Conservation (phyloP, 768 basidiomycete genomes). For the Termitomyces sp. region DNA sequence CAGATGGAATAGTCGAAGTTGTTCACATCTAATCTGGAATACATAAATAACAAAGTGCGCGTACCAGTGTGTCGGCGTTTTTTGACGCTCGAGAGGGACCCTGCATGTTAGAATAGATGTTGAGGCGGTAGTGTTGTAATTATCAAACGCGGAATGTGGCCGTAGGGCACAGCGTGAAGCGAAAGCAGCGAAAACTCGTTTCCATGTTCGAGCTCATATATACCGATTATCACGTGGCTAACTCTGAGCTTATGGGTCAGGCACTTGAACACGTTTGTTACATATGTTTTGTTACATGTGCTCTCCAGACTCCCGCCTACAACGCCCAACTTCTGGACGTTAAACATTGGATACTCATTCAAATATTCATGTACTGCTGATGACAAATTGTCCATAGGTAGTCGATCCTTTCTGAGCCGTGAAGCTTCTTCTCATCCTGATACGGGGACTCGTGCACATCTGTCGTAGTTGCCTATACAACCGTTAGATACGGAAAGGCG, state of each 20-base stretch:
- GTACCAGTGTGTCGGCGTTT: background rate
- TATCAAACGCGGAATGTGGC: background rate
- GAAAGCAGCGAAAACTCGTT: background rate
- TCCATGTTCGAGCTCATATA: background rate
- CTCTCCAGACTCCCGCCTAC: background rate
- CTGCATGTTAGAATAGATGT: background rate
- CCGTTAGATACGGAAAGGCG: background rate
- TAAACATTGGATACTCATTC: background rate
- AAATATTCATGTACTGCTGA: background rate
- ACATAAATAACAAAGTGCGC: background rate
- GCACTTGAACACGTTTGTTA: background rate
- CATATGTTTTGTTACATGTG: background rate
- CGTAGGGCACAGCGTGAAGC: background rate
- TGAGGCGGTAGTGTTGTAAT: background rate
- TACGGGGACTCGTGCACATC: constrained; percentile 24
- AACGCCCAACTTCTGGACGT: background rate
- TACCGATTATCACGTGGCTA: background rate
- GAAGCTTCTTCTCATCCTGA: constrained; percentile 1
- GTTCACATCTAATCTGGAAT: background rate
- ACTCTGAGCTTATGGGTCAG: background rate
- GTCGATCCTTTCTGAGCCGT: background rate
- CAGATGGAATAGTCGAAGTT: background rate
- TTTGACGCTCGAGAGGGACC: background rate
- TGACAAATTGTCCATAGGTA: no score
- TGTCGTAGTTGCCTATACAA: constrained; percentile 30